Evolutionary conservation across 2,329 filamentous ascomycete species (phyloP).

Genomic region (Penicillium sp.): DNA sequence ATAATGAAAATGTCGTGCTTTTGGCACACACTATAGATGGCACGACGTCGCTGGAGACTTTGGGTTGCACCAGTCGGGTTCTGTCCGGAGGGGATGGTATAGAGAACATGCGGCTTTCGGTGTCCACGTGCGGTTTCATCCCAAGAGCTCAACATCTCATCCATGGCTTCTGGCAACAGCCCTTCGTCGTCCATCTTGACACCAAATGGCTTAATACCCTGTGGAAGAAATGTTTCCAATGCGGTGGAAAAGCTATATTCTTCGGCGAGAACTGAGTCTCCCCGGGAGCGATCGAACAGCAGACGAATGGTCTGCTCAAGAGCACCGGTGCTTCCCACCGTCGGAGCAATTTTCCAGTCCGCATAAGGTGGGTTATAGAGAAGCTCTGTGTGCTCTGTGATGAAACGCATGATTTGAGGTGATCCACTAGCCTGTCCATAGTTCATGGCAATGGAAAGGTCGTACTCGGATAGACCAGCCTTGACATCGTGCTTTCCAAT

Average conservation of each 20-base stretch:
- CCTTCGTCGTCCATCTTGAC: slow-evolving; percentile 63
- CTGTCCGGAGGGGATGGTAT: slow-evolving; percentile 72
- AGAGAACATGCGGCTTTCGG: slow-evolving; percentile 62
- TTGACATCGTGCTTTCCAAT: slow-evolving; percentile 78
- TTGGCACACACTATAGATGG: slow-evolving; percentile 5
- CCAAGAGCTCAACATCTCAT: slow-evolving; percentile 61
- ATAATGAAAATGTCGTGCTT: slow-evolving; percentile 12
- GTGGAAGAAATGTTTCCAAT: slow-evolving; percentile 58
- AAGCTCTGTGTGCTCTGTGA: slow-evolving; percentile 87
- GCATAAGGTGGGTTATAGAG: slow-evolving; percentile 71
- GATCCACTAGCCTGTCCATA: slow-evolving; percentile 80
- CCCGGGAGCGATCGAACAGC: slow-evolving; percentile 62
- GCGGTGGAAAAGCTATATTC: slow-evolving; percentile 79
- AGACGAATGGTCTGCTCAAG: slow-evolving; percentile 78
- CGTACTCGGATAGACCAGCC: slow-evolving; percentile 55
- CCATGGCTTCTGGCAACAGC: slow-evolving; percentile 58
- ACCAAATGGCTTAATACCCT: slow-evolving; percentile 58
- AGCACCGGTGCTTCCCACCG: slow-evolving; percentile 75
- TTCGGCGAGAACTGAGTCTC: slow-evolving; percentile 77
- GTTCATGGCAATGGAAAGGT: slow-evolving; percentile 81
- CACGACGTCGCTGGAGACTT: neutral
- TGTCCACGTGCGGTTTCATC: slow-evolving; percentile 51
- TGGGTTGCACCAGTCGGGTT: slow-evolving; percentile 37
- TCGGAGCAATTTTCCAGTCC: slow-evolving; percentile 76
- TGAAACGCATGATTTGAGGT: slow-evolving; percentile 77